Base-by-base conservation (phyloP, 2,329 filamentous ascomycete species). In the Epichloe sibirici region DNA sequence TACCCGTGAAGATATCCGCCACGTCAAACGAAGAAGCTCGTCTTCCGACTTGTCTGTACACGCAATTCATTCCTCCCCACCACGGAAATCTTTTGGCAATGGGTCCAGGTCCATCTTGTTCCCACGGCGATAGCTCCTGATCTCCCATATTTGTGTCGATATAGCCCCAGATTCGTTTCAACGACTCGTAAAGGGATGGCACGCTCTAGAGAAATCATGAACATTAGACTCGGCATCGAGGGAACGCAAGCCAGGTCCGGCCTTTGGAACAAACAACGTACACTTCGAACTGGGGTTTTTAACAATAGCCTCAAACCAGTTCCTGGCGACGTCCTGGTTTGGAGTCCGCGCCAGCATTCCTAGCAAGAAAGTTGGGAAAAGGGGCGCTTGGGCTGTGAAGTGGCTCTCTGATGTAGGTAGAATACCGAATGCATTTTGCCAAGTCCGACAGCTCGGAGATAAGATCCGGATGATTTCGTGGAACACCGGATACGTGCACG, bases 331-430 rank as follows among this genome's bases (percentile, higher is more conserved):
- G 2, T 51, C 15, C 45, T 70, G 66, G 3, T 58, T 50, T 15
- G 57, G 40, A 3, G 53, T 42, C 6, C 63, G 65, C 6, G 66
- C 63, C 5, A 71, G 55, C 39, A 71, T 51, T 1, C 69, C 69
- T 2, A 71, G 54, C 23, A 71, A 60, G 47, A 71, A 71, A 1
- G 70, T 68, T 0, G 69, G 69, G 8, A 71, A 62, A 3, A 71
- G 57, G 6, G 69, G 69, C 3, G 69, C 68, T 45, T 71, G 69
- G 2, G 69, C 69, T 7, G 69, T 71, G 45, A 71, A 71, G 3
- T 66, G 57, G n/a, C 57, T 58, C 9, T 69, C 69, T 2, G 66
- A 69, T 2, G 68, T 71, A 2, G 69, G 69, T 68, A 71, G 68
- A 9, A 69, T 64, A 17, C 5, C 55, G 59, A n/a, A 71, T 69